A percentile compares a stretch with the other conserved stretches of the same genome.
Conservation (phyloP, 345 rosid species). For the Sonneratia caseolaris region DNA sequence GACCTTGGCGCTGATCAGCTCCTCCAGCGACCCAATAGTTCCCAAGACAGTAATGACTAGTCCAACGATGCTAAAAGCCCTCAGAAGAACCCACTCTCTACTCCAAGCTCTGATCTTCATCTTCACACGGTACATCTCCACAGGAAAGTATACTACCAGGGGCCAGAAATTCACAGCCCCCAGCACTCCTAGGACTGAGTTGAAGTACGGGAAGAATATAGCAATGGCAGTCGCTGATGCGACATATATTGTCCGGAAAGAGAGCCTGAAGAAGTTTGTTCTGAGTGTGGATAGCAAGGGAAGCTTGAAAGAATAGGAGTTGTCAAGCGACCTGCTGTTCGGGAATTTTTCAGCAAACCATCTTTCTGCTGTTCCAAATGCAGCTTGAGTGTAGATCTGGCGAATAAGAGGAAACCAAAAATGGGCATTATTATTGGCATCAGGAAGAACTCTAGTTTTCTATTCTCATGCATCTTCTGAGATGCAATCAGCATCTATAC, state of each 20-base stretch:
- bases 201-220: slow-evolving; percentile 16
- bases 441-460: background rate
- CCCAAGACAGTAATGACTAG: background rate
- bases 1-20: background rate
- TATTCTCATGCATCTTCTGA: too few relatives aligned
- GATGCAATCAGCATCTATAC: too few relatives aligned
- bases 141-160: slow-evolving; percentile 12
- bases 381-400: slow-evolving; percentile 9
- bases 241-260: slow-evolving; percentile 8
- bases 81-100: slow-evolving; percentile 8
- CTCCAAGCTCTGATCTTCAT: slow-evolving; percentile 8
- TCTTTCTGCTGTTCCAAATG: slow-evolving; percentile 9
- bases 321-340: slow-evolving; percentile 2
- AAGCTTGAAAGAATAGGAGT: background rate
- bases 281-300: slow-evolving; percentile 2
- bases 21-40: background rate
- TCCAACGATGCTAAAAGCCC: slow-evolving; percentile 11
- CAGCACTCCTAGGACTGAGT: slow-evolving; percentile 11
- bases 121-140: slow-evolving; percentile 10
- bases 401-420: background rate
- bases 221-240: background rate
- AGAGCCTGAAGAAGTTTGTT: slow-evolving; percentile 5
- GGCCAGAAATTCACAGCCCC: slow-evolving; percentile 16
- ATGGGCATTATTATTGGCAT: background rate
- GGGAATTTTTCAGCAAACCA: slow-evolving; percentile 7